Percentiles rank a stretch among this genome's conserved stretches.
Conservation (phyloP, 106 monocot genomes). For the Acanthochlamys bracteata region DNA sequence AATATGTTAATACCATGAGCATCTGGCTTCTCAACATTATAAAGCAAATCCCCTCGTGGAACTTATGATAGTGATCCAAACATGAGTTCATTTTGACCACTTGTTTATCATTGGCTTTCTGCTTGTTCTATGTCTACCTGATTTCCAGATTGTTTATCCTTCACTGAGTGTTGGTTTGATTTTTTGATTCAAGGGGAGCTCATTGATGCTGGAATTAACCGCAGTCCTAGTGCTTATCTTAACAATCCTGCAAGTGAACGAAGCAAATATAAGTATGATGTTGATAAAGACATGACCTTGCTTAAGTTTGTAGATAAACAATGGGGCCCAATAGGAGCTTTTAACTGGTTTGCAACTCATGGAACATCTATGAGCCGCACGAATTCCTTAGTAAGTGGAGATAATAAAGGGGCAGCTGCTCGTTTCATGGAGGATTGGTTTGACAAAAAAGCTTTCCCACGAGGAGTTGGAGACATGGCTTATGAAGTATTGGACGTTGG, state of each 20-base stretch:
- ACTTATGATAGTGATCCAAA: no score
- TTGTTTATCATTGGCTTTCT: no score
- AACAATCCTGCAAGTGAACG: constrained; percentile 18
- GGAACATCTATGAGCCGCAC: constrained; percentile 27
- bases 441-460: constrained; percentile 6
- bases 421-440: constrained; percentile 24
- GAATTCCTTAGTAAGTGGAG: constrained; percentile 23
- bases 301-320: constrained; percentile 20
- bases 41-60: no score
- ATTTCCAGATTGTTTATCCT: no score
- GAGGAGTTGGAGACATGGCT: neutral
- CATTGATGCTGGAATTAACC: constrained; percentile 18
- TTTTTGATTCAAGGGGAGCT: constrained; percentile 16
- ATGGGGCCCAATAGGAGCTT: constrained; percentile 9
- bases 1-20: no score
- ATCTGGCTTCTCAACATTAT: no score
- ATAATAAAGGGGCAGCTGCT: constrained; percentile 33
- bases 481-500: neutral
- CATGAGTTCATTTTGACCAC: no score
- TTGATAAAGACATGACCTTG: constrained; percentile 26
- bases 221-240: constrained; percentile 29
- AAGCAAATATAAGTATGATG: constrained; percentile 11
- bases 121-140: no score
- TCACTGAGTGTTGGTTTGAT: no score
- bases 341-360: constrained; percentile 37